Conservation (phyloP, 768 basidiomycete species). For the Termitomyces sp. region DNA sequence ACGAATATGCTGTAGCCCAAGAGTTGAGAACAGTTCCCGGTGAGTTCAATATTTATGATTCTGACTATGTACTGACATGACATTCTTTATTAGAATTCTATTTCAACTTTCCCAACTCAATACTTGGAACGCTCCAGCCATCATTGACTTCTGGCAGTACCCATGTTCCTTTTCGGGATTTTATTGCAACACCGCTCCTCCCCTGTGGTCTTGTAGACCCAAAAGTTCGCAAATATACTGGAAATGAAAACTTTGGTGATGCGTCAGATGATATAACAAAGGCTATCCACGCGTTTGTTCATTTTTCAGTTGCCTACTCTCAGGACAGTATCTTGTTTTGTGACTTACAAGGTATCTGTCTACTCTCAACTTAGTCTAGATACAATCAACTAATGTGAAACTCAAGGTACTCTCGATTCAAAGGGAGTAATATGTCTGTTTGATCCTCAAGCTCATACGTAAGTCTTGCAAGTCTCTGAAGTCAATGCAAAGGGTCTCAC, state of each 20-base stretch:
- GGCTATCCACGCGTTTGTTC: not conserved
- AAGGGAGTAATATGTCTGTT: not conserved
- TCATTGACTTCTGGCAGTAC: slow-evolving; percentile 1
- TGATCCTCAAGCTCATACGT: slow-evolving; percentile 21
- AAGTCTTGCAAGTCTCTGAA: not conserved
- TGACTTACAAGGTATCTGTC: not conserved
- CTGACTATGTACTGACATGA: not conserved
- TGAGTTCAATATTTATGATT: not conserved
- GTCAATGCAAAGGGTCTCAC: not conserved
- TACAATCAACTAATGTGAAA: not conserved
- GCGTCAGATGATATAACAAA: not conserved
- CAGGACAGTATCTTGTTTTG: not conserved
- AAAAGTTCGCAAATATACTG: not conserved
- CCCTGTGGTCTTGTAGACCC: not conserved
- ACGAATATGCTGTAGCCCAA: not conserved
- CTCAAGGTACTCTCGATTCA: not conserved
- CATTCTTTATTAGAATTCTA: not conserved
- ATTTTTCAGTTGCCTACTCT: not conserved
- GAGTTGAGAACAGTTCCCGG: not conserved
- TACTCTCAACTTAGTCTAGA: not conserved
- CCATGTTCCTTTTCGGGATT: slow-evolving; percentile 8
- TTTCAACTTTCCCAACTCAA: not conserved
- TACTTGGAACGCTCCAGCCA: not conserved
- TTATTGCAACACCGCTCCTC: not conserved
- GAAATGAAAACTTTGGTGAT: not conserved